phyloP scores from a whole-genome alignment of 352 stramenopile species.

The Detonula confervacea region DNA sequence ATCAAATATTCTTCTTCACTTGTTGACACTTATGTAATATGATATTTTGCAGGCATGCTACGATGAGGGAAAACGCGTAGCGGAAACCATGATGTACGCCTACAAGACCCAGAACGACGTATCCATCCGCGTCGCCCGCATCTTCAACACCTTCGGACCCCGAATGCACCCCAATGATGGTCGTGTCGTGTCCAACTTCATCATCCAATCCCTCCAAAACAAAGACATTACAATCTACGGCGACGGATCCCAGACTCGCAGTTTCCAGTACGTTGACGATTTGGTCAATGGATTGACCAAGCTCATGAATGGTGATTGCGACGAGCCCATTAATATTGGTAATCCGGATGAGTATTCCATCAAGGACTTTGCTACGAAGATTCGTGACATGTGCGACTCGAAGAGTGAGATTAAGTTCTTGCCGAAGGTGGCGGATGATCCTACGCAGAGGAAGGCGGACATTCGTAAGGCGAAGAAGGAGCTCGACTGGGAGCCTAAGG shows the following conservation, averaged over 20 bases:
- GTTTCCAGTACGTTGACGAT: conserved; percentile 98
- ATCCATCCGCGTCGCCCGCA: conserved; percentile 92
- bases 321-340: conserved; percentile 92
- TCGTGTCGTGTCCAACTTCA: conserved; percentile 98
- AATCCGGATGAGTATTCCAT: conserved; percentile 98
- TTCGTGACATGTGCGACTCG: conserved; percentile 90
- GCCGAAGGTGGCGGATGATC: conserved; percentile 87
- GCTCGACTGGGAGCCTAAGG: conserved; percentile 91
- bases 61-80: conserved; percentile 97
- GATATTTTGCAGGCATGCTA: conserved; percentile 93
- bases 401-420: conserved; percentile 89
- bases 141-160: conserved; percentile 98
- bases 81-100: conserved; percentile 98
- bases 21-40: conserved; percentile 1
- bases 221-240: conserved; percentile 90
- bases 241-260: conserved; percentile 92
- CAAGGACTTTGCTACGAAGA: conserved; percentile 85
- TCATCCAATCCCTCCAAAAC: conserved; percentile 92
- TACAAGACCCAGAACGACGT: conserved; percentile 91
- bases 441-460: conserved; percentile 93
- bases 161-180: conserved; percentile 98
- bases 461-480: conserved; percentile 92
- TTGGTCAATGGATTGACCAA: conserved; percentile 92
- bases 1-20: too few relatives aligned
- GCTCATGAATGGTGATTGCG: conserved; percentile 91